A percentile compares a stretch with the other conserved stretches of the same genome.
phyloP scores from a whole-genome alignment of 805 yeast species.

The Dipodascopsis tothii region DNA sequence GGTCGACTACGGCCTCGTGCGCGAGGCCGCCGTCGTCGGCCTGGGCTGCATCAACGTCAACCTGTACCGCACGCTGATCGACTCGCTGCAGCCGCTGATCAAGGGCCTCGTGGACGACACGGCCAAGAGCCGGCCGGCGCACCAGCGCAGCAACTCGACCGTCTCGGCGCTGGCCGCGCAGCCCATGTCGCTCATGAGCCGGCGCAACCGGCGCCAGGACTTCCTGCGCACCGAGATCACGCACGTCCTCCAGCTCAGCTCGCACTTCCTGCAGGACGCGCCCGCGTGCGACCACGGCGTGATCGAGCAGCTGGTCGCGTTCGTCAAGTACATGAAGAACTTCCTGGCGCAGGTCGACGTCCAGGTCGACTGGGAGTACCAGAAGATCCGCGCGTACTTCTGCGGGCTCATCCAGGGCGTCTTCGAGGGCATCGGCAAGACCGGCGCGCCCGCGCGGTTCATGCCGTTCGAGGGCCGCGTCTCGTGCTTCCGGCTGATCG shows the following conservation, averaged over 20 bases:
- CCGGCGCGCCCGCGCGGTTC: constrained; percentile 42
- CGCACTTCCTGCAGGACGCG: constrained; percentile 49
- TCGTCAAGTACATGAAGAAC: constrained; percentile 53
- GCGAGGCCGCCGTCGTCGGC: constrained; percentile 85
- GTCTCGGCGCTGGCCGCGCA: background rate
- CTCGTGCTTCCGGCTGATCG: constrained; percentile 71
- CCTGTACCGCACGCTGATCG: constrained; percentile 73
- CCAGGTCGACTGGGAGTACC: constrained; percentile 63
- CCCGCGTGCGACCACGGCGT: constrained; percentile 58
- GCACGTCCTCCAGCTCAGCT: constrained; percentile 65
- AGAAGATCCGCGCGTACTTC: constrained; percentile 71
- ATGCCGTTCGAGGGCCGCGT: constrained; percentile 82
- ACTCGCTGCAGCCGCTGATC: constrained; percentile 29
- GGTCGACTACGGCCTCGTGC: constrained; percentile 58
- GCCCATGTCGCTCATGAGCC: constrained; percentile 7
- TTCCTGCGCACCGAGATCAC: constrained; percentile 64
- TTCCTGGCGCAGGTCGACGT: constrained; percentile 50
- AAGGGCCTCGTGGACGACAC: constrained; percentile 2
- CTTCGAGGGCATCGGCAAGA: constrained; percentile 36
- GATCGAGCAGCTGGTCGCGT: constrained; percentile 52
- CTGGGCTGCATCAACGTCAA: constrained; percentile 84
- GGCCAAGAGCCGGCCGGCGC: background rate
- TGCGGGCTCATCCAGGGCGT: constrained; percentile 73
- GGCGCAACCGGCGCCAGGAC: constrained; percentile 24
- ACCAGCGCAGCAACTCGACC: constrained; percentile 6